Evolutionary conservation across 768 basidiomycete species (phyloP), one percentile per base, ranked within the genome.

Genomic region (Zangia roseola): DNA sequence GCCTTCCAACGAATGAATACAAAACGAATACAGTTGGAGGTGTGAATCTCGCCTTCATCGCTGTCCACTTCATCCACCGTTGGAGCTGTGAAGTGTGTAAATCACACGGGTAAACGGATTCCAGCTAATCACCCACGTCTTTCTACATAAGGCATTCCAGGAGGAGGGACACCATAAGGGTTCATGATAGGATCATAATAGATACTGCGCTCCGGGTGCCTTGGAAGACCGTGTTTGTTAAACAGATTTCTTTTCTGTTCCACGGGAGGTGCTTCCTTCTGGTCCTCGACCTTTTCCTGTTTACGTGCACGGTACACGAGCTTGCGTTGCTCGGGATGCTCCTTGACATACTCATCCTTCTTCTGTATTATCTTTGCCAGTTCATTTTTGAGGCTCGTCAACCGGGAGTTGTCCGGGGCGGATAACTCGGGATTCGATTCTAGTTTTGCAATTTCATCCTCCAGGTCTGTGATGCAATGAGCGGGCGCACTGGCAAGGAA

Each of bases 141-240:
- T 65, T 97, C 91, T 49, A 81, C 72, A 68, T 97, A 97, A n/a
- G 91, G 92, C 93, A 97, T 91, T 7, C 95, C 95, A 12, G 94
- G 95, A 35, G 94, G 94, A 17, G 94, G 84, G 16, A 93, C 89
- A 24, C 94, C 94, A 62, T 77, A 94, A 20, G 93, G 92, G 64
- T 98, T 98, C 81, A 94, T 85, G 35, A 93, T 80, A 24, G 89
- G 80, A 59, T 98, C 89, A 71, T 93, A 97, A 67, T 95, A 97
- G 30, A 94, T 74, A 68, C 89, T 92, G 56, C 91, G 77, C 62
- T 91, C 91, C n/a, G 94, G 94, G 71, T 93, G 90, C 45, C 86
- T 76, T 53, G 92, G 87, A 34, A 91, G 77, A 10, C 94, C 94
- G 60, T 87, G 81, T 66, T 88, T 87, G 59, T 88, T 81, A 71